A percentile compares a stretch with the other conserved stretches of the same genome.
phyloP scores from a whole-genome alignment of 495 filamentous ascomycete genomes.

The Penicilliopsis zonata region DNA sequence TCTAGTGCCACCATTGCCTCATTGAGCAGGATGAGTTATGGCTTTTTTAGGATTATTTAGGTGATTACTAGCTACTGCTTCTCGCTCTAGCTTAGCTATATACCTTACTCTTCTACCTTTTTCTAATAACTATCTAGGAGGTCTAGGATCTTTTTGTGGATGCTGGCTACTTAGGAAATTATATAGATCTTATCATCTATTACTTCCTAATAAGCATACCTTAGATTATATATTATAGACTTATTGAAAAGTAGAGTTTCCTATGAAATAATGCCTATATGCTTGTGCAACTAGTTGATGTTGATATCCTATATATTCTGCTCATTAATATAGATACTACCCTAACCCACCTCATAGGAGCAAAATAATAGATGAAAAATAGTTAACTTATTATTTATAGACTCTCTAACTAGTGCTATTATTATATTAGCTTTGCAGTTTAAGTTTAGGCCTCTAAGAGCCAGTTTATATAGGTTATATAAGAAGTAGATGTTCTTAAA shows the following conservation, averaged over 20 bases:
- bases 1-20: constrained; percentile 97
- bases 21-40: constrained; percentile 92
- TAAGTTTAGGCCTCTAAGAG: constrained; percentile 71
- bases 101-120: constrained; percentile 87
- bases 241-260: constrained; percentile 97
- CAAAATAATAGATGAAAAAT: constrained; percentile 90
- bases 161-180: constrained; percentile 82
- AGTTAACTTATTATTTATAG: constrained; percentile 92
- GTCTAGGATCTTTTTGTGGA: constrained; percentile 87
- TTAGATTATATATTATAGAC: constrained; percentile 90
- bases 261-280: constrained; percentile 93
- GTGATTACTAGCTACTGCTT: constrained; percentile 97
- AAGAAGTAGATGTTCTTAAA: constrained; percentile 84
- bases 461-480: constrained; percentile 80
- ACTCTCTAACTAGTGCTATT: constrained; percentile 91
- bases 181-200: constrained; percentile 78
- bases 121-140: constrained; percentile 91
- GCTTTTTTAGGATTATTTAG: constrained; percentile 90
- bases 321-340: constrained; percentile 72
- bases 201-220: constrained; percentile 78
- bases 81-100: constrained; percentile 87
- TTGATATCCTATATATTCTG: constrained; percentile 74
- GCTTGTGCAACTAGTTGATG: constrained; percentile 81
- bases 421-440: constrained; percentile 79
- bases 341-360: constrained; percentile 74